Base-by-base conservation (phyloP, 768 basidiomycete species). In the Amanita rubescens region DNA sequence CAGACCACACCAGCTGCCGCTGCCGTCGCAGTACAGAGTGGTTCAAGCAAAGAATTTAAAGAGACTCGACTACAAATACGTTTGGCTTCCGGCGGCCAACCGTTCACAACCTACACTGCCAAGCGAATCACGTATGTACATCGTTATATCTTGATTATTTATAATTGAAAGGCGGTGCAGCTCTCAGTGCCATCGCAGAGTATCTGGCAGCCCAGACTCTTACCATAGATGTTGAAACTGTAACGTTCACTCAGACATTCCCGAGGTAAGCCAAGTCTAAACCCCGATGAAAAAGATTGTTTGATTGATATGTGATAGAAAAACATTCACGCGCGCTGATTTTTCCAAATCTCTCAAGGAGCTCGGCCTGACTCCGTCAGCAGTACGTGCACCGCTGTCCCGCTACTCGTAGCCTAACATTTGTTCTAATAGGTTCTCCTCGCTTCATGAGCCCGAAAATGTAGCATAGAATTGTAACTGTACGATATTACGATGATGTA, bases 41-140 rank as follows among this genome's bases (percentile, higher is more conserved):
- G 75, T 1, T 71, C 82, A 5, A 82, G 88, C 19, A 85, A 80
- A 59, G 91, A 95, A 51, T 93, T 86, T 65, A 84, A 83, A 49
- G 85, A 93, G 62, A 94, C 95, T 2, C 74, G 95, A 54, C 73
- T 98, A 49, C 95, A 95, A 70, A 93, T 96, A 55, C 81, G 95
- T 22, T 70, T 96, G 64, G 81, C 88, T 15, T 81, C 78, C 5
- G 93, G 92, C 9, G 86, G 89, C 1, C 78, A 79, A 57, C 93
- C 92, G 5, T 78, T 90, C 57, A 90, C 85, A 7, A 89, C 85
- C n/a, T 12, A 90, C 87, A 9, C 65, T 93, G 42, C 67, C 85
- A n/a, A 90, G 87, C 60, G 87, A 90, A 56, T 74, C 86, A 20
- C 78, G 90, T 90, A 63, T 61, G 86, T 76, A 8, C 30, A 27